Base-by-base conservation (phyloP, 495 filamentous ascomycete genomes). In the Penicillium tannophilum region DNA sequence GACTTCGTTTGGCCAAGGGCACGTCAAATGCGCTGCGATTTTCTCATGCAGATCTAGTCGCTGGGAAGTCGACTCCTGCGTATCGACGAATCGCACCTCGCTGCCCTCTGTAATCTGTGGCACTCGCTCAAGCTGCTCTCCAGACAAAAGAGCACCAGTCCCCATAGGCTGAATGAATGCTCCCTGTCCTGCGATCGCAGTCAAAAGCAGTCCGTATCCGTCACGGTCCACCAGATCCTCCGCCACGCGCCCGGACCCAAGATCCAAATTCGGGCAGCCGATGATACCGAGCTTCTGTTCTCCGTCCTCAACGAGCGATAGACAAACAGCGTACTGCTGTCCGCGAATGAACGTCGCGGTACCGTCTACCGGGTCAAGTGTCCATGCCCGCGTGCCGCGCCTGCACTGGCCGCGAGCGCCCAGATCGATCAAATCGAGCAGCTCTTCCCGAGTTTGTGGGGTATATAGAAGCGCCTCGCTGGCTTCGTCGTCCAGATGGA, bases 361-460 rank as follows among this genome's bases (percentile, higher is more conserved):
- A 24, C 88, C 88, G 58, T 90, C 88, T 46, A 90, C 87, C 0
- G 88, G 88, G 64, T 90, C 88, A 35, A 90, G 79, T 4, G 88
- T 83, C 87, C 87, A 90, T 1, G 81, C 73, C 4, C 81, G 67
- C 3, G 74, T 69, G 2, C 73, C 70, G 0, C 62, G 63, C 1
- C 69, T 64, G 16, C 77, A 75, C 10, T 66, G 69, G 2, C 78
- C 80, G 44, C 71, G 70, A 1, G 80, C 80, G 31, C 86, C 86
- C 46, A 81, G 72, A 65, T 90, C 87, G 62, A 91, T 88, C 51
- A 84, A 62, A 16, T 79, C 61, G 36, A 88, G 81, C 76, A 90
- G 81, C 55, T 84, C 77, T 31, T 85, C 80, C 14, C 73, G 72
- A 12, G 75, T 73, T 33, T 59, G 43, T 6, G 85, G 83, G 0